Base-by-base conservation (phyloP, 2,329 filamentous ascomycete species). In the Sporothrix pseudoabietina region DNA sequence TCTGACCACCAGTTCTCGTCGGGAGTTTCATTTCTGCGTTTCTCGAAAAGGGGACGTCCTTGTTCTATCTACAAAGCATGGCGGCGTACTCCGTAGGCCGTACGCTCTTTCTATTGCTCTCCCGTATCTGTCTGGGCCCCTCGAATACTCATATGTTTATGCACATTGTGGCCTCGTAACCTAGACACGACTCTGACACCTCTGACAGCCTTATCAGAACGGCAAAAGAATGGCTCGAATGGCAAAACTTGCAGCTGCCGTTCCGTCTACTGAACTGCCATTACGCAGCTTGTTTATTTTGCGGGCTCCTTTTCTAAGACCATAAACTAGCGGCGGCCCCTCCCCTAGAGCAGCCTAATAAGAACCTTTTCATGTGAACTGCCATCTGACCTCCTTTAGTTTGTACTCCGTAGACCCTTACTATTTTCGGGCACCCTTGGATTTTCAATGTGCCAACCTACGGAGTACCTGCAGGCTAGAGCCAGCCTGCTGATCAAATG, bases 171-270 rank as follows among this genome's bases (percentile, higher is more conserved):
- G 12, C 22, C 9, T 12, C 52, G 52, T 30, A 55, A 26, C 52
- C 52, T 9, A 63, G 35, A 63, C 41, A 63, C 59, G 35, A 63
- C 59, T 41, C 59, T 41, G 59, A 22, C 59, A 44, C 35, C 35
- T 63, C 59, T 63, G 59, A 63, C 59, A 63, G 59, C 59, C 59
- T 65, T 65, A 65, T 65, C 35, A 41, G 59, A 26, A 65, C 35
- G 19, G 35, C 30, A 59, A 59, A 59, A 59, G 57, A 14, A 39
- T 7, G 16, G 47, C 47, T 19, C 16, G 57, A 14, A 39, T 7
- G 16, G 47, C 47, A 52, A 52, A n/a, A 16, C n/a, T 54, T 9
- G 52, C 52, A 55, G 52, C 52, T 55, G 52, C 52, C 52, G 52
- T 12, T 26, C 52, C 26, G 52, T 55, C 26, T 14, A 49, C 44